Conservation (phyloP, 768 basidiomycete genomes). For the Lactarius pseudohatsudake region DNA sequence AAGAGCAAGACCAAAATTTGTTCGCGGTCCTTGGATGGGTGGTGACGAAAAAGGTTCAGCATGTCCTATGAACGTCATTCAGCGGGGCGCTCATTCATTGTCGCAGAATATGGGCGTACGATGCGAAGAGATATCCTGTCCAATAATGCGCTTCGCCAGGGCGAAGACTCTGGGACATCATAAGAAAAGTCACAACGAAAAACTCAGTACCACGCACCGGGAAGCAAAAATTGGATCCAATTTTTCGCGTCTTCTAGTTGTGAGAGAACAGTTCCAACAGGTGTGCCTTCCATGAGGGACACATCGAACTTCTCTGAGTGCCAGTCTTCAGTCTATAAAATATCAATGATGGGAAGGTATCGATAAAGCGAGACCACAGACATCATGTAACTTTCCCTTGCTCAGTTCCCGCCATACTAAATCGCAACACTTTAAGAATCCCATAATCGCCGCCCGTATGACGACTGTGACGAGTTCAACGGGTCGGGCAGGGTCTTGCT, state of each 20-base stretch:
- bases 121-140: constrained; percentile 27
- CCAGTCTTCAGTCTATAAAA: constrained; percentile 76
- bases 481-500: constrained; percentile 50
- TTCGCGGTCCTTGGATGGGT: constrained; percentile 40
- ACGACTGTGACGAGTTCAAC: constrained; percentile 65
- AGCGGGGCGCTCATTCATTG: not conserved
- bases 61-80: constrained; percentile 40
- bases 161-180: constrained; percentile 19
- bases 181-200: not conserved
- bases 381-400: constrained; percentile 76
- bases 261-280: constrained; percentile 51
- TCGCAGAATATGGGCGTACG: constrained; percentile 14
- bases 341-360: constrained; percentile 25
- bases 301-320: constrained; percentile 88
- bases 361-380: constrained; percentile 35
- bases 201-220: constrained; percentile 11
- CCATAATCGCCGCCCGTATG: constrained; percentile 64
- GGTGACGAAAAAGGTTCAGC: constrained; percentile 49
- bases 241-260: constrained; percentile 58
- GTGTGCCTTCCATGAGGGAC: constrained; percentile 63
- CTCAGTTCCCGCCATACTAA: constrained; percentile 78
- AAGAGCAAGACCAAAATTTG: constrained; percentile 42
- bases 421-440: constrained; percentile 78
- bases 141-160: constrained; percentile 22
- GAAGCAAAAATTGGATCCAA: constrained; percentile 49